Conservation (phyloP, 495 filamentous ascomycete species). For the Arthonia radiata region DNA sequence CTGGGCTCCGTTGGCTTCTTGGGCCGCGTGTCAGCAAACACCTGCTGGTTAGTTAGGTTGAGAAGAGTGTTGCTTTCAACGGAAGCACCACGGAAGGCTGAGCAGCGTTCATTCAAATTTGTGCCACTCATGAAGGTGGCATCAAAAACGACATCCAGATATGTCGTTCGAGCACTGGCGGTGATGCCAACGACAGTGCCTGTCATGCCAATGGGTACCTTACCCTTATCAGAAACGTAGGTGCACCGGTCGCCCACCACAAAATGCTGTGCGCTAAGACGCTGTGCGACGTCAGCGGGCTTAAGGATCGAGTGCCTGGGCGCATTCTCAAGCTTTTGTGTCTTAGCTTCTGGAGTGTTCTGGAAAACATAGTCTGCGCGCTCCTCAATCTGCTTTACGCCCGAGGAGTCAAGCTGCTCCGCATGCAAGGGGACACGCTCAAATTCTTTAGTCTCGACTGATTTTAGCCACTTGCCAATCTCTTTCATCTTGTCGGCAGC, state of each 20-base stretch:
- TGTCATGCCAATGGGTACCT: constrained; percentile 75
- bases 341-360: constrained; percentile 24
- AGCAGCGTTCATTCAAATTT: constrained; percentile 65
- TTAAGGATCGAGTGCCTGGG: constrained; percentile 73
- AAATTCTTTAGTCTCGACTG: constrained; percentile 67
- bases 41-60: constrained; percentile 61
- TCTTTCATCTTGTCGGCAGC: constrained; percentile 53
- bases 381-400: constrained; percentile 56
- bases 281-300: constrained; percentile 75
- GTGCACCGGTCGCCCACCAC: constrained; percentile 71
- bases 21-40: constrained; percentile 50
- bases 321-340: constrained; percentile 44
- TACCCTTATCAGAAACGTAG: constrained; percentile 78
- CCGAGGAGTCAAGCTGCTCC: constrained; percentile 78
- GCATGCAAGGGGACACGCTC: constrained; percentile 86
- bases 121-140: constrained; percentile 89
- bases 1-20: constrained; percentile 21
- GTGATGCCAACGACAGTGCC: constrained; percentile 88
- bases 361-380: constrained; percentile 32
- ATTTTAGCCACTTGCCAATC: constrained; percentile 78
- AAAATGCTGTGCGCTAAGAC: constrained; percentile 67
- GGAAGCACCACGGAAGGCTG: constrained; percentile 88
- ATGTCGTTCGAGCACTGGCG: constrained; percentile 47
- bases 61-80: constrained; percentile 62
- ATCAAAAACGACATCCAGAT: constrained; percentile 88